A percentile compares a stretch with the other conserved stretches of the same genome.
Conservation (phyloP, 352 stramenopile species). For the Phytophthora melonis region DNA sequence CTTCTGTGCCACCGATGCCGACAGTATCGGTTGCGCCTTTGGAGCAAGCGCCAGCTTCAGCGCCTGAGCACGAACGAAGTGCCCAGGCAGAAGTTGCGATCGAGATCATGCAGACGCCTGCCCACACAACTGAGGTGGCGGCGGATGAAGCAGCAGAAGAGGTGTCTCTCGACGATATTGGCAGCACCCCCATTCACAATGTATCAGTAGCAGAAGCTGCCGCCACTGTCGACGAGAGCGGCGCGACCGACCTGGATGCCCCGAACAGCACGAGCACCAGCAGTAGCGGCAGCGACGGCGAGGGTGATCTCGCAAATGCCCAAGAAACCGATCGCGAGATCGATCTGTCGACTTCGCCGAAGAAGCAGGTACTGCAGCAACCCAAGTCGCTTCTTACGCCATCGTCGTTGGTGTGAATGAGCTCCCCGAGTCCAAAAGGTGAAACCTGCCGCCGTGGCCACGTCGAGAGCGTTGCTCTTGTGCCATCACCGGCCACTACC, state of each 20-base stretch:
- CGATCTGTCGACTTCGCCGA: constrained; percentile 37
- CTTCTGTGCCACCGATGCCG: constrained; percentile 30
- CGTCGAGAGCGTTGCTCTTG: constrained; percentile 22
- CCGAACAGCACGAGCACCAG: constrained; percentile 44
- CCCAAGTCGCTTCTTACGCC: constrained; percentile 56
- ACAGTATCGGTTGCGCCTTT: constrained; percentile 27
- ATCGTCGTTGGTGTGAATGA: constrained; percentile 65
- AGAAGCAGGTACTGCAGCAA: constrained; percentile 54
- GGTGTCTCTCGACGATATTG: constrained; percentile 48
- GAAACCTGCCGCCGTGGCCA: constrained; percentile 22
- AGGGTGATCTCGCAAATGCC: constrained; percentile 29
- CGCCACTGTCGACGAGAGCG: constrained; percentile 27
- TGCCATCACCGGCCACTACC: constrained; percentile 14
- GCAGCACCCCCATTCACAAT: constrained; percentile 57
- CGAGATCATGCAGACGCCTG: constrained; percentile 45
- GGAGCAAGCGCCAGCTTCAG: constrained; percentile 11
- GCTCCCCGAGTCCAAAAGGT: constrained; percentile 14
- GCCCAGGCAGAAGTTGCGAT: constrained; percentile 47
- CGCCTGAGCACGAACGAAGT: constrained; percentile 39
- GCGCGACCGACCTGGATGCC: constrained; percentile 33
- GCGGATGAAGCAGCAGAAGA: constrained; percentile 31
- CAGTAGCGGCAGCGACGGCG: constrained; percentile 35
- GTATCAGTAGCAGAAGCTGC: constrained; percentile 50
- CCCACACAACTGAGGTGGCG: constrained; percentile 24
- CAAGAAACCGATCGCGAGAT: constrained; percentile 29